These are phyloP conservation scores for Clavispora asparagi DNA, from an alignment of 805 yeast genomes.

Conservation along the genomic window DNA sequence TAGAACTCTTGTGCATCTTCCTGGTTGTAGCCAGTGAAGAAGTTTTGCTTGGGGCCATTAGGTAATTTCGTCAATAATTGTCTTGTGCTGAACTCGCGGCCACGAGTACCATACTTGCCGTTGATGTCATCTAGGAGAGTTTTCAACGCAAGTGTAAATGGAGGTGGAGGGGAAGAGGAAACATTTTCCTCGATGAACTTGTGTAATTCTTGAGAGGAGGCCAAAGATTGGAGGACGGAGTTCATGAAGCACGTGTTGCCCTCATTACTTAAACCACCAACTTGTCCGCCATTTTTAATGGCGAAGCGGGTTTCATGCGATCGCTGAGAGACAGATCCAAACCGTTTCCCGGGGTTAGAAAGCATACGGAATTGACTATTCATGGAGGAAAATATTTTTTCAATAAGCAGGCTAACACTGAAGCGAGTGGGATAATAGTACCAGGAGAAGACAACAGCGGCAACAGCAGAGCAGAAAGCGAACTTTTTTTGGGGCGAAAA, in stretches of 20 bases:
- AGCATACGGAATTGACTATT: constrained; percentile 1
- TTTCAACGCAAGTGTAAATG: constrained; percentile 51
- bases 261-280: constrained; percentile 84
- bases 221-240: constrained; percentile 77
- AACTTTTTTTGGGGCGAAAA: background rate
- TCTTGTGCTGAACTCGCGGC: constrained; percentile 60
- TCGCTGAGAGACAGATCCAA: constrained; percentile 1
- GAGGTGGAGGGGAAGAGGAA: constrained; percentile 23
- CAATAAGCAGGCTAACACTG: background rate
- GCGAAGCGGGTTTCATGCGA: constrained; percentile 36
- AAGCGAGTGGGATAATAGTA: background rate
- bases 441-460: background rate
- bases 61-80: constrained; percentile 62
- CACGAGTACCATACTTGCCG: constrained; percentile 45
- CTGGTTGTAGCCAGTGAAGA: constrained; percentile 81
- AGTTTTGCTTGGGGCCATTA: constrained; percentile 71
- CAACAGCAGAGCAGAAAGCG: background rate
- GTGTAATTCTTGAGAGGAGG: constrained; percentile 61
- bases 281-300: constrained; percentile 58
- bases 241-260: constrained; percentile 97
- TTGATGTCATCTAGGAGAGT: constrained; percentile 53
- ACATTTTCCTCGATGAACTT: constrained; percentile 47
- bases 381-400: background rate
- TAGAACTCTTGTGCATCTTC: constrained; percentile 97
- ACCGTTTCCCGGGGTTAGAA: background rate